Evolutionary conservation across 1,284 basidiomycete species (phyloP), one percentile per base, ranked within the genome.

Genomic region (Cryptococcus wingfieldii): DNA sequence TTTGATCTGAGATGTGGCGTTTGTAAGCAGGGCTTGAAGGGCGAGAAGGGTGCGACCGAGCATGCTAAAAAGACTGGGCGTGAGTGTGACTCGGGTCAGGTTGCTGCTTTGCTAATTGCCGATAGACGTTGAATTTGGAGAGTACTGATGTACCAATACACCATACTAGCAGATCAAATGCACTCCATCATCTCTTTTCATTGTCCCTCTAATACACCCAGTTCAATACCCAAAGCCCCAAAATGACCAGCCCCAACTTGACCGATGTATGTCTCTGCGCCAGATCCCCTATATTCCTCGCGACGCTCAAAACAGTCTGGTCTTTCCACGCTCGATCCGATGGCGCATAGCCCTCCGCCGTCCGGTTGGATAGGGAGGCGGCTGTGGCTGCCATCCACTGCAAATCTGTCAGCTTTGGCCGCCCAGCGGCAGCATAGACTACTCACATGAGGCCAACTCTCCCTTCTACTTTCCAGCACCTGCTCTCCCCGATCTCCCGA

Each of bases 61-160:
- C 93, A 97, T 74, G 93, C 94, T 3, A 83, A 83, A 66, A 78
- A 84, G 71, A 96, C 91, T 1, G 90, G 92, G 0, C 93, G 96
- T 78, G 81, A 69, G 74, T 74, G 31, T 12, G 27, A 25, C 45
- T 12, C 16, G 2, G 10, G 12, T 47, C 23, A 31, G 23, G 16
- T 19, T 44, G 47, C 62, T 42, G 1, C 48, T 44, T n/a, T 23
- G 18, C 28, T 50, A 23, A 28, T 18, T 19, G 34, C 27, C 10
- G 0, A 3, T 44, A 77, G 76, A 77, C 53, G 74, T 76, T 23
- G 81, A 83, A 50, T 96, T 96, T 70, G 91, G 91, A 55, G 92
- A 97, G 75, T 95, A 90, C 69, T 91, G 59, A 42, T 28, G 2
- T 1, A 12, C 25, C 5, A 2, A 46, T 25, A 5, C 16, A 25